Percentiles rank a stretch among this genome's conserved stretches.
These are phyloP conservation scores for Trichoderma sp. DNA, from an alignment of 2,329 filamentous ascomycete species.

Conservation along the genomic window DNA sequence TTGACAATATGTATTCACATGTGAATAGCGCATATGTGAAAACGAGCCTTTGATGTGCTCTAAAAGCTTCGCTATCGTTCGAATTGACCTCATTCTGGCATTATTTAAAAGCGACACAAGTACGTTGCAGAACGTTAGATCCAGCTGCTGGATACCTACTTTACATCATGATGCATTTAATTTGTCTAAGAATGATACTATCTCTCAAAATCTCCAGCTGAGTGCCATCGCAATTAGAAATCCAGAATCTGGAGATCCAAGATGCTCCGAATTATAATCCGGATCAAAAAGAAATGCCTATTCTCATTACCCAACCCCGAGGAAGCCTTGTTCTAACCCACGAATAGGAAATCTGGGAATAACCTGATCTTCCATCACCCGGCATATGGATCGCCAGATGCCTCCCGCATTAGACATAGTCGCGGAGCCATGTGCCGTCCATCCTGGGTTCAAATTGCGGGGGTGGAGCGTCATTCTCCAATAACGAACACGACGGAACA, in stretches of 20 bases:
- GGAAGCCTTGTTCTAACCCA: not conserved
- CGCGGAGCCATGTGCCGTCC: not conserved
- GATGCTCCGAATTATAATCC: not conserved
- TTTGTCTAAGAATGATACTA: not conserved
- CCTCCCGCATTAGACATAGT: constrained; percentile 2
- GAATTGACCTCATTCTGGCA: not conserved
- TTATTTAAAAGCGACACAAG: not conserved
- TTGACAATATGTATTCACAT: not conserved
- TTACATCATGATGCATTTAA: not conserved
- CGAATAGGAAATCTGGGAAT: not conserved
- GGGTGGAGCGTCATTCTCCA: constrained; percentile 2
- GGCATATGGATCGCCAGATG: constrained; percentile 3
- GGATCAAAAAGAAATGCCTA: not conserved
- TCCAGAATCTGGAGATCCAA: not conserved
- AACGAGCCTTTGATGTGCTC: not conserved
- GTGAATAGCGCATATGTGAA: not conserved
- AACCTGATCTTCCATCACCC: not conserved
- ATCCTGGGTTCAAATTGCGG: not conserved
- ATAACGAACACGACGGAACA: not conserved
- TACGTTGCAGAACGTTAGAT: not conserved
- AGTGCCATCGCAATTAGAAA: not conserved
- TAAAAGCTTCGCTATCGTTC: not conserved
- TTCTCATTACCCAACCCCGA: not conserved
- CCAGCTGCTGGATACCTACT: not conserved
- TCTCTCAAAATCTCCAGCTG: no score